These are phyloP conservation scores for Entomortierella lignicola DNA, from an alignment of 192 early-diverging fungal species.

Conservation along the genomic window DNA sequence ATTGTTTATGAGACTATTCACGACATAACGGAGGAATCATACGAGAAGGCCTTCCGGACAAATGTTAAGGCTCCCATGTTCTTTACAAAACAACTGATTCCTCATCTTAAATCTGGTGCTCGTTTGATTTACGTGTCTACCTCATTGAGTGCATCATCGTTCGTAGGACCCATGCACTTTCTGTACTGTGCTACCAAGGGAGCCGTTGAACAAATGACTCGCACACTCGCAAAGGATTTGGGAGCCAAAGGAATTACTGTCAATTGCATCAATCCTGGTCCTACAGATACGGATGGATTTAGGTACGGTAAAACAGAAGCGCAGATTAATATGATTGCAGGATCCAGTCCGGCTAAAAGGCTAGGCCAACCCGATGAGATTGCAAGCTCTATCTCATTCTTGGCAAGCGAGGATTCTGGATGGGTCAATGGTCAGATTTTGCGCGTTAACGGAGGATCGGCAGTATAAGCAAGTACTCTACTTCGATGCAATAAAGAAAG, in stretches of 20 bases:
- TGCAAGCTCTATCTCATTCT: constrained; percentile 20
- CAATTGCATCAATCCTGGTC: constrained; percentile 36
- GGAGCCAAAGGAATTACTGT: constrained; percentile 34
- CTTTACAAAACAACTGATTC: constrained; percentile 82
- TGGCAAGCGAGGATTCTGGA: constrained; percentile 16
- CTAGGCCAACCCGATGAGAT: constrained; percentile 38
- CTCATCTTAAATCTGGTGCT: constrained; percentile 75
- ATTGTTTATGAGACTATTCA: constrained; percentile 85
- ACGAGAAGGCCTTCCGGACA: constrained; percentile 86
- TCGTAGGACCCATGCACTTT: constrained; percentile 75
- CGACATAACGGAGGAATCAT: constrained; percentile 83
- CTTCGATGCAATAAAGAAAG: not conserved
- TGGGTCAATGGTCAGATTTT: constrained; percentile 38
- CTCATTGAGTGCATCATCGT: constrained; percentile 76
- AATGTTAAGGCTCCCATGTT: constrained; percentile 86
- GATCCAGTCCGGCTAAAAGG: constrained; percentile 3
- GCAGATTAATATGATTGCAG: constrained; percentile 9
- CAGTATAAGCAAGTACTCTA: constrained; percentile 2
- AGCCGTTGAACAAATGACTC: constrained; percentile 81
- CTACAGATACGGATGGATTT: constrained; percentile 46
- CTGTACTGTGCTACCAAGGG: constrained; percentile 86
- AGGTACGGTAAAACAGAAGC: constrained; percentile 22
- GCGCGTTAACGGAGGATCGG: constrained; percentile 28
- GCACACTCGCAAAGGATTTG: constrained; percentile 72
- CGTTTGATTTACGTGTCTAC: constrained; percentile 81